These are phyloP conservation scores for Fusarium euwallaceae DNA, from an alignment of 2,329 filamentous ascomycete genomes.

Conservation along the genomic window DNA sequence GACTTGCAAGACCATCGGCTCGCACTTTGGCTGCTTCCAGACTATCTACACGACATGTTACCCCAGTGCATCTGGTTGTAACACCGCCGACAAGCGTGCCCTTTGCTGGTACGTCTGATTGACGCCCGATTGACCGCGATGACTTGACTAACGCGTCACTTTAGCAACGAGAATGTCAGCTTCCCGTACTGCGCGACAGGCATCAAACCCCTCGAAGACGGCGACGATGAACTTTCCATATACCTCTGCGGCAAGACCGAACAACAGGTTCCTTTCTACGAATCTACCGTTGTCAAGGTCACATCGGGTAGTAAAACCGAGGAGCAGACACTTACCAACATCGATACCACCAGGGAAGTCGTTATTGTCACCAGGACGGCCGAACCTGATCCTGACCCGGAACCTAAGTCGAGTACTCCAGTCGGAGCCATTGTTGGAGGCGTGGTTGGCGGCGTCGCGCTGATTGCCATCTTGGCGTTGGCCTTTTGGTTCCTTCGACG, in stretches of 20 bases:
- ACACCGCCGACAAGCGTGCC: not conserved
- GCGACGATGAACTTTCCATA: not conserved
- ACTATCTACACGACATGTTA: slow-evolving; percentile 3
- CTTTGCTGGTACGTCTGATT: not conserved
- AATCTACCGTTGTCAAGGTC: not conserved
- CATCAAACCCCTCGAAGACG: not conserved
- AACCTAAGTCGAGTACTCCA: not conserved
- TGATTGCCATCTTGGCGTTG: slow-evolving; percentile 3
- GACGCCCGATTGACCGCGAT: not conserved
- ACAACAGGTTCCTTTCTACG: not conserved
- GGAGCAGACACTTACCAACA: not conserved
- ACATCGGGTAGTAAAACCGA: not conserved
- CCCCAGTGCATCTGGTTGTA: not conserved
- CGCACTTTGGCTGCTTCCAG: slow-evolving; percentile 7
- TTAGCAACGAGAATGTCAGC: not conserved
- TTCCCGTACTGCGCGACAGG: not conserved
- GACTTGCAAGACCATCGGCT: slow-evolving; percentile 6
- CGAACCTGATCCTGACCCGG: not conserved
- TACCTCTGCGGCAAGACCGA: not conserved
- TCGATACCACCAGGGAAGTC: not conserved
- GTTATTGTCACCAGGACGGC: not conserved
- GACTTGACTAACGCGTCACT: not conserved
- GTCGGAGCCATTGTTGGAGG: slow-evolving; percentile 6
- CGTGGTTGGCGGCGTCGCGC: slow-evolving; percentile 4
- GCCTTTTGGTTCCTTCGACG: slow-evolving; percentile 2